These are phyloP conservation scores for Leishmania braziliensis DNA, from an alignment of 208 protist species.

Conservation along the genomic window DNA sequence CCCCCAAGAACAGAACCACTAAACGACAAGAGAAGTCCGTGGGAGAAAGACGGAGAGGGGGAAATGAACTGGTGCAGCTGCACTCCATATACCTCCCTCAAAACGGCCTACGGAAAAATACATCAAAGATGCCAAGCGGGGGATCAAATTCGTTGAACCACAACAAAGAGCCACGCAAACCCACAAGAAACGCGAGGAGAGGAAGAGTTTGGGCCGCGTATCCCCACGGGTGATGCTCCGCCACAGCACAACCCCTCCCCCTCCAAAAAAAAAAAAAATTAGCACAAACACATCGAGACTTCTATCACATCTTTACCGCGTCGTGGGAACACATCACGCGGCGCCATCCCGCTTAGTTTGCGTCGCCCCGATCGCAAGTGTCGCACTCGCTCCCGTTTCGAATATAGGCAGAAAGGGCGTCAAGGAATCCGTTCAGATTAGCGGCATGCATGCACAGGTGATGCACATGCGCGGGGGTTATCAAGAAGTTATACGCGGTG, in stretches of 20 bases:
- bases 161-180: too few relatives aligned
- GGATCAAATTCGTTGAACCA: too few relatives aligned
- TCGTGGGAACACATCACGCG: neutral
- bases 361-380: neutral
- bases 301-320: neutral
- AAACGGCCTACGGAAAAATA: too few relatives aligned
- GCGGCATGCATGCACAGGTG: constrained; percentile 24
- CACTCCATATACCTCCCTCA: too few relatives aligned
- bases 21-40: too few relatives aligned
- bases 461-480: constrained; percentile 24
- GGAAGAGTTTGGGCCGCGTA: too few relatives aligned
- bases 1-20: too few relatives aligned
- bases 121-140: too few relatives aligned
- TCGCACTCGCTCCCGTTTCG: neutral
- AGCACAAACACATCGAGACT: neutral
- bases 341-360: neutral
- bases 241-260: neutral
- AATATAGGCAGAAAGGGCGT: constrained; percentile 16
- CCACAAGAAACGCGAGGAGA: too few relatives aligned
- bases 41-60: too few relatives aligned
- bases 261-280: neutral
- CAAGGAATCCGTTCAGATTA: constrained; percentile 10
- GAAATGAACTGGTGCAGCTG: too few relatives aligned
- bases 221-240: neutral
- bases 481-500: constrained; percentile 15